phyloP scores from a whole-genome alignment of 164 flowering plant genomes.

The Umbilicus rupestris region DNA sequence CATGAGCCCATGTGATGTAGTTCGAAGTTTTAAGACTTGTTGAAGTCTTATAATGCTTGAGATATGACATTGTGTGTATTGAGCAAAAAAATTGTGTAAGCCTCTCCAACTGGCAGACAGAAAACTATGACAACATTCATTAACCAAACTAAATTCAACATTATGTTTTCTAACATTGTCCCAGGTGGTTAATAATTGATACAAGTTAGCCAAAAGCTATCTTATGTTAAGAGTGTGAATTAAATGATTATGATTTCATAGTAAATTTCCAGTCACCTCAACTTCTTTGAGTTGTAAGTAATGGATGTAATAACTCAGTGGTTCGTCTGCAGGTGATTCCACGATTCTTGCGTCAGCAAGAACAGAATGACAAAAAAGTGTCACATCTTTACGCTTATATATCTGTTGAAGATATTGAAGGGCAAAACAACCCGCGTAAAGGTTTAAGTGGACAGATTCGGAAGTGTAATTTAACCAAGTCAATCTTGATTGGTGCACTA shows the following conservation, averaged over 20 bases:
- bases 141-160: too few species aligned
- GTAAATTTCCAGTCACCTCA: too few species aligned
- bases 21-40: too few species aligned
- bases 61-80: not conserved
- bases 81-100: not conserved
- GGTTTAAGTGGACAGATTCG: slow-evolving; percentile 33
- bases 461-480: slow-evolving; percentile 59
- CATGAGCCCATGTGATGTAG: too few species aligned
- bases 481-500: slow-evolving; percentile 36
- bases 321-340: slow-evolving; percentile 70
- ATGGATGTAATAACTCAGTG: not conserved
- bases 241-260: too few species aligned
- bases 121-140: too few species aligned
- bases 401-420: slow-evolving; percentile 32
- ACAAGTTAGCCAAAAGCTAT: too few species aligned
- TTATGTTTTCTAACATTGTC: too few species aligned
- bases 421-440: slow-evolving; percentile 15
- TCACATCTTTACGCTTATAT: slow-evolving; percentile 56
- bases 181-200: too few species aligned
- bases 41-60: not conserved
- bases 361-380: slow-evolving; percentile 19
- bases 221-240: too few species aligned
- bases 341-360: slow-evolving; percentile 20
- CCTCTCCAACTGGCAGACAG: too few species aligned
- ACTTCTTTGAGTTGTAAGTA: too few species aligned